Percentiles rank a stretch among this genome's conserved stretches.
phyloP scores from a whole-genome alignment of 2,329 filamentous ascomycete genomes.

The Colletotrichum destructivum region DNA sequence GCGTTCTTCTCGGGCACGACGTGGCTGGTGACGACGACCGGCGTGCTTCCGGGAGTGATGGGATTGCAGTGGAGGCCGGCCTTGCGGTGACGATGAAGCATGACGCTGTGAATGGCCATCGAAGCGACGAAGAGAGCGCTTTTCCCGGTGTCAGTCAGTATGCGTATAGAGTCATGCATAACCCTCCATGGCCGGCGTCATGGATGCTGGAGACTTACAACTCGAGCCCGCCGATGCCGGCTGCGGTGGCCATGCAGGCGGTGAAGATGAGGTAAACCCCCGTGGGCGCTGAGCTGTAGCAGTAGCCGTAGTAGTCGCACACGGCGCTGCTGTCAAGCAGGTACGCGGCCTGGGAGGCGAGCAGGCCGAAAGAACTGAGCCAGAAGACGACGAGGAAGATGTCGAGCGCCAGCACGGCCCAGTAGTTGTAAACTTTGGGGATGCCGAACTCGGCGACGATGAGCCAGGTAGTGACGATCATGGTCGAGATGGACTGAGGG shows the following conservation, averaged over 20 bases:
- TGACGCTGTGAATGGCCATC: constrained; percentile 58
- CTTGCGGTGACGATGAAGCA: constrained; percentile 60
- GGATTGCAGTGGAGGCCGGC: constrained; percentile 59
- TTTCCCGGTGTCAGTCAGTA: constrained; percentile 5
- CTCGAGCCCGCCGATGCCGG: constrained; percentile 58
- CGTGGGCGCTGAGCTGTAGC: constrained; percentile 44
- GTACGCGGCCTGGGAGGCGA: constrained; percentile 49
- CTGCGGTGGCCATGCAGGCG: constrained; percentile 52
- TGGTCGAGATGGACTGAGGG: constrained; percentile 57
- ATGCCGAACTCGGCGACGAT: constrained; percentile 59
- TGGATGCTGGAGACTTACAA: constrained; percentile 56
- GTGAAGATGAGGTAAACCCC: constrained; percentile 41
- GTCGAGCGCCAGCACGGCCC: constrained; percentile 66
- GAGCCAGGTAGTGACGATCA: constrained; percentile 63
- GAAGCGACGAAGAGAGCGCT: constrained; percentile 61
- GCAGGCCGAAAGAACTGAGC: constrained; percentile 61
- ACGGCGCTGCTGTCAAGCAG: constrained; percentile 23
- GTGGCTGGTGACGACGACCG: constrained; percentile 40
- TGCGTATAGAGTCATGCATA: neutral
- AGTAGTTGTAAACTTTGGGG: constrained; percentile 65
- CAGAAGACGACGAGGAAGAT: constrained; percentile 68
- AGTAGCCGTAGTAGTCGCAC: constrained; percentile 44
- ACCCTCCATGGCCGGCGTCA: rapidly evolving
- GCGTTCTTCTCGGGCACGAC: constrained; percentile 47
- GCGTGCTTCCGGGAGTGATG: constrained; percentile 24